These are phyloP conservation scores for Metarhizium album DNA, from an alignment of 2,329 filamentous ascomycete species.

Conservation along the genomic window DNA sequence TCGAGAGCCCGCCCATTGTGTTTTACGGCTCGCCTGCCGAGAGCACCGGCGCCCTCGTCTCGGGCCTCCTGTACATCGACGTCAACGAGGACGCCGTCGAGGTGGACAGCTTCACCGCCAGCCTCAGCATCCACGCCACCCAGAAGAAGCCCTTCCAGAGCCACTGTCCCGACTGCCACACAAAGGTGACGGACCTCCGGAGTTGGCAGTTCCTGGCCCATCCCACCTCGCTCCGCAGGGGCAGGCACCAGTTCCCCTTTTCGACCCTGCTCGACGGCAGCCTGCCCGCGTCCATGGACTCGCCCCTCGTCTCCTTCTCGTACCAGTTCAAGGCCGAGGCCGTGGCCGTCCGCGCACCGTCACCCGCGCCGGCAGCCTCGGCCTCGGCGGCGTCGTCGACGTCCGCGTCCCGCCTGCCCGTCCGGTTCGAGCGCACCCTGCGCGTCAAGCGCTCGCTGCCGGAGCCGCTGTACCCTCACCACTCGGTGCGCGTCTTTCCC, in stretches of 20 bases:
- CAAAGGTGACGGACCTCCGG: slow-evolving; percentile 62
- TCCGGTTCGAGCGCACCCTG: slow-evolving; percentile 57
- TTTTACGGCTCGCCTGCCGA: slow-evolving; percentile 66
- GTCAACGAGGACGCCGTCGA: slow-evolving; percentile 57
- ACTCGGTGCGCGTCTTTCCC: slow-evolving; percentile 88
- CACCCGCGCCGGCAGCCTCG: too few relatives aligned
- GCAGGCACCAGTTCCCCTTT: slow-evolving; percentile 73
- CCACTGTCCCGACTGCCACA: slow-evolving; percentile 68
- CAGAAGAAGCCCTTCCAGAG: slow-evolving; percentile 74
- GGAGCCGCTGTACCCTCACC: slow-evolving; percentile 66
- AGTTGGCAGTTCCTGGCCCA: slow-evolving; percentile 66
- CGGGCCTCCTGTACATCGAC: slow-evolving; percentile 66
- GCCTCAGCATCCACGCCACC: slow-evolving; percentile 56
- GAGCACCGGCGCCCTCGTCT: slow-evolving; percentile 77
- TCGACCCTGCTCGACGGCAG: slow-evolving; percentile 77
- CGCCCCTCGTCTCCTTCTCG: slow-evolving; percentile 58
- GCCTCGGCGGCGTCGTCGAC: slow-evolving; percentile 26
- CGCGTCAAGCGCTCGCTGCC: slow-evolving; percentile 68
- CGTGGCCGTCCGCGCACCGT: slow-evolving; percentile 47
- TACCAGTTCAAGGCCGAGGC: slow-evolving; percentile 68
- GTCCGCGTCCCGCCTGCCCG: slow-evolving; percentile 18
- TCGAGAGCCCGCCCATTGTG: slow-evolving; percentile 81
- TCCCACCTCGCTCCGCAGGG: slow-evolving; percentile 38
- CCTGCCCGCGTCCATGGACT: slow-evolving; percentile 74
- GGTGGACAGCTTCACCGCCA: slow-evolving; percentile 63